Evolutionary conservation across 148 eudicot genomes (phyloP).

Genomic region (Rhododendron kiyosumense): DNA sequence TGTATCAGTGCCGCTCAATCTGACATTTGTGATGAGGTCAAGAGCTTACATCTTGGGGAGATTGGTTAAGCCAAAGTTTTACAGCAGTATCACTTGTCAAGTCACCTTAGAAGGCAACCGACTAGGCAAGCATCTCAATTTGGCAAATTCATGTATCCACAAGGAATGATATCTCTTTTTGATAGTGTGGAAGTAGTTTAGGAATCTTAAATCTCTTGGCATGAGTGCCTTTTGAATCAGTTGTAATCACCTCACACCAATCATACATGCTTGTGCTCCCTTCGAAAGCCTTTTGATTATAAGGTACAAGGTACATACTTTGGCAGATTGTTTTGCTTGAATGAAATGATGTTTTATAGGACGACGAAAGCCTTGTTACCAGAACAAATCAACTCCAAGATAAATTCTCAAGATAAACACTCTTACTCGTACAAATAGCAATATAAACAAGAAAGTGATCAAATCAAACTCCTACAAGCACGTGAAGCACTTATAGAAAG

Average conservation of each 20-base stretch:
- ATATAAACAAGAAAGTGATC: background rate
- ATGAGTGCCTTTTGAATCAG: background rate
- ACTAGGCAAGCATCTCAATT: slow-evolving; percentile 49
- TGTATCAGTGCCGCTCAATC: slow-evolving; percentile 51
- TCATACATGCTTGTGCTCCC: background rate
- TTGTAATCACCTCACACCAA: background rate
- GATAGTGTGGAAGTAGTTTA: slow-evolving; percentile 2
- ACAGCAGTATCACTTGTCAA: slow-evolving; percentile 40
- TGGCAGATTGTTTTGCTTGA: background rate
- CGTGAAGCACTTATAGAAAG: background rate
- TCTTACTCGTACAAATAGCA: background rate
- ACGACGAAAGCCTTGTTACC: background rate
- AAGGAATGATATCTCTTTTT: slow-evolving; percentile 12
- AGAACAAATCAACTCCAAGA: background rate
- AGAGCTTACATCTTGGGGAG: slow-evolving; percentile 73
- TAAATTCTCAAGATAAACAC: background rate
- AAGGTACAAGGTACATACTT: background rate
- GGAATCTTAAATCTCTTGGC: background rate
- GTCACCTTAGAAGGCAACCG: slow-evolving; percentile 39
- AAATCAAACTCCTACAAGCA: background rate
- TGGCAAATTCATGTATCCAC: slow-evolving; percentile 41
- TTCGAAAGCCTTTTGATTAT: background rate
- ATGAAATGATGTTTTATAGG: background rate
- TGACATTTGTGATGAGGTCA: slow-evolving; percentile 64
- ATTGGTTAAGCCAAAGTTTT: slow-evolving; percentile 70